Percentiles rank a stretch among this genome's conserved stretches.
Evolutionary conservation across 192 early-diverging fungal genomes (phyloP).

Genomic region (Backusella psychrophila): DNA sequence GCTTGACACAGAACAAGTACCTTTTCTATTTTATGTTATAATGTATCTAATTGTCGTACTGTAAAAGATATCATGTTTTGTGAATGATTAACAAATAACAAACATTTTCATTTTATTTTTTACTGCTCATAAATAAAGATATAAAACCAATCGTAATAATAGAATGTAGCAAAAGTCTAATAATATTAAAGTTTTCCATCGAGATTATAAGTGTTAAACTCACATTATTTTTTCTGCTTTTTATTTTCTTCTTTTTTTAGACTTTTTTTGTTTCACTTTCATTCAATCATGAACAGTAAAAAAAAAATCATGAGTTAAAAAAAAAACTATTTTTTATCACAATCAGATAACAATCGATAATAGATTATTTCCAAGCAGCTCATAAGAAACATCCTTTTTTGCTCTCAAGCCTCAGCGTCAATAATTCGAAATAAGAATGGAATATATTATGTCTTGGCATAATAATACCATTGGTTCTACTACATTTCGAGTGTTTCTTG

Average conservation of each 20-base stretch:
- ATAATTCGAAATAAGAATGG: not conserved
- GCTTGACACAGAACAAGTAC: not conserved
- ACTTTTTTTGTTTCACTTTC: not conserved
- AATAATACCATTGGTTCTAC: not conserved
- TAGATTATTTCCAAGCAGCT: not conserved
- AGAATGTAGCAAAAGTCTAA: not conserved
- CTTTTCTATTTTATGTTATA: not conserved
- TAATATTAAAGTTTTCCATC: not conserved
- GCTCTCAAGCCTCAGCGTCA: not conserved
- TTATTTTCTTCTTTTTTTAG: not conserved
- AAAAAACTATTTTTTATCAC: not conserved
- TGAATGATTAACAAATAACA: too few relatives aligned
- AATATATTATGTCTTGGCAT: constrained; percentile 2
- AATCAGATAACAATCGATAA: not conserved
- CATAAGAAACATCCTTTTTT: not conserved
- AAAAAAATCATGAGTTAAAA: not conserved
- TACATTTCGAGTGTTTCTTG: not conserved
- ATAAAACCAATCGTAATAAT: not conserved
- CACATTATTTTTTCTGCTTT: too few relatives aligned
- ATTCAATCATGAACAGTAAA: not conserved
- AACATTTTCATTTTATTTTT: not conserved
- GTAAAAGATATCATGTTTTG: not conserved
- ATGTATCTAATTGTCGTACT: not conserved
- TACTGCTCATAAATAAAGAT: not conserved
- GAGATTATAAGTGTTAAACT: not conserved